Evolutionary conservation across 345 rosid genomes (phyloP), one percentile per base, ranked within the genome.

Genomic region (Pseudoturritis turrita): DNA sequence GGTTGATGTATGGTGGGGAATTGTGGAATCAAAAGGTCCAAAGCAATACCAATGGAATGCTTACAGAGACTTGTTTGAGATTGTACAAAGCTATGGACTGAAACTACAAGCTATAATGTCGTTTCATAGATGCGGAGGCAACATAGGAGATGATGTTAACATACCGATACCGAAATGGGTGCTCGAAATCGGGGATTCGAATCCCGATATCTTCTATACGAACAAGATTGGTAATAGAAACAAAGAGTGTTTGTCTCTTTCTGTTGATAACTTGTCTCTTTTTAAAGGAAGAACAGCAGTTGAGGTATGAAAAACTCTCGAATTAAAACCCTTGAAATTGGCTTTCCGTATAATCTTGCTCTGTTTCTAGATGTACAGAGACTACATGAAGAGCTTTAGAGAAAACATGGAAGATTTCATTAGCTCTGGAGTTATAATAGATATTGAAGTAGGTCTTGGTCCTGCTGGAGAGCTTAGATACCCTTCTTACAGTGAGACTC

Each of bases 401-500:
- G 83, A 86, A 28, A 81, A 62, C 62, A 89, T 90, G 96, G 79
- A 79, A 5, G 96, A 90, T 76, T 89, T 86, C 64, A 71, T 94
- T 3, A 87, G 83, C 76, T 76, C 88, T 59, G 91, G 86, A 39
- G 66, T 78, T 44, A 78, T 93, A 65, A 76, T 90, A 59, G 97
- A 87, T 75, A 86, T 90, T 52, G 97, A 93, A 86, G 92, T 89
- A 57, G 97, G 98, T 49, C 88, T 90, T 72, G 95, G 98, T 45
- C 92, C 97, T 29, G 92, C 96, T 19, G 97, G 97, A 61, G 98
- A 94, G 80, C 89, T 90, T 13, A 84, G 98, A 60, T 90, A 90
- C 41, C 94, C 98, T 44, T 87, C 98, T 77, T 94, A 90, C 64
- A 85, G 81, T 2, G 77, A 70, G 78, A 85, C 72, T 67, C 95